A percentile compares a stretch with the other conserved stretches of the same genome.
phyloP scores from a whole-genome alignment of 257 asterid genomes.

The Solanum rostratum region DNA sequence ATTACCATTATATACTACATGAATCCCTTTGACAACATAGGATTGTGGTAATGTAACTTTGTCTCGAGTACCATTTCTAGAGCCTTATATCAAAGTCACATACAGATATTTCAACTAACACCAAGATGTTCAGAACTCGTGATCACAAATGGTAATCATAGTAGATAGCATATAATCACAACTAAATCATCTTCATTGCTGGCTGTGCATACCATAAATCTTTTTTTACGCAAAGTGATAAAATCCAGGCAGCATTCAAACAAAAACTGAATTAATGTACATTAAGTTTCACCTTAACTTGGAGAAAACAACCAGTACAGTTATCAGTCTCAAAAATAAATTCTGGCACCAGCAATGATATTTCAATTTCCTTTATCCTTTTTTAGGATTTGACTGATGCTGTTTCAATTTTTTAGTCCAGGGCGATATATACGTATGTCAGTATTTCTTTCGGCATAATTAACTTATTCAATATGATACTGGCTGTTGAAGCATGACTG shows the following conservation, averaged over 20 bases:
- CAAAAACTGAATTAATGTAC: not conserved
- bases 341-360: not conserved
- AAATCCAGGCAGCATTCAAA: not conserved
- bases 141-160: not conserved
- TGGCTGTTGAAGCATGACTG: not conserved
- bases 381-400: not conserved
- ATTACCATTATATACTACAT: not conserved
- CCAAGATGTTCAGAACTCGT: not conserved
- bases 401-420: not conserved
- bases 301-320: not conserved
- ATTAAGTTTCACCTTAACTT: not conserved
- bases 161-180: not conserved
- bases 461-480: not conserved
- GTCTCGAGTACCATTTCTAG: not conserved
- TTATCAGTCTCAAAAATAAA: not conserved
- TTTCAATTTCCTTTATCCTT: not conserved
- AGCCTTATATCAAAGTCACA: not conserved
- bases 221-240: not conserved
- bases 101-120: not conserved
- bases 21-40: not conserved
- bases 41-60: not conserved
- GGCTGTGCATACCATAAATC: not conserved
- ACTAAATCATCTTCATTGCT: not conserved
- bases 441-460: not conserved
- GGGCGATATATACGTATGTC: not conserved